These are phyloP conservation scores for Kalanchoe fedtschenkoi DNA, from an alignment of 164 flowering plant genomes.

Conservation along the genomic window DNA sequence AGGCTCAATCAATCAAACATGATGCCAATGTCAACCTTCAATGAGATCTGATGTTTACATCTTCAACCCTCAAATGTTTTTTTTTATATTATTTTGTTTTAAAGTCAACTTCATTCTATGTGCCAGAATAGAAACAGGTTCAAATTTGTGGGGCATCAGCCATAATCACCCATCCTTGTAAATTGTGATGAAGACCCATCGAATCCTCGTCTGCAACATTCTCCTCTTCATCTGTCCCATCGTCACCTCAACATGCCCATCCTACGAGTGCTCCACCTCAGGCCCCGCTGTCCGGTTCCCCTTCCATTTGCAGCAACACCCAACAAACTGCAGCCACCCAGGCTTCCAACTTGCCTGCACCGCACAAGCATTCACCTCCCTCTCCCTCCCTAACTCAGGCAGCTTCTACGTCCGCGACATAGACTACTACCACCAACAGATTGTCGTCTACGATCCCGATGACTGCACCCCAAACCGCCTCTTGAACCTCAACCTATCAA, in stretches of 20 bases:
- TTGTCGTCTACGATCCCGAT: slow-evolving; percentile 30
- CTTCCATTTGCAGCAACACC: slow-evolving; percentile 18
- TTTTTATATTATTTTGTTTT: no score
- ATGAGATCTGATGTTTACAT: slow-evolving; percentile 5
- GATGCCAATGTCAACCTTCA: no score
- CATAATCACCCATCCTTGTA: no score
- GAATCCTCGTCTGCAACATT: no score
- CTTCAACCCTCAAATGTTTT: slow-evolving; percentile 10
- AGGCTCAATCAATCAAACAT: no score
- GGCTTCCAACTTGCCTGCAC: slow-evolving; percentile 40
- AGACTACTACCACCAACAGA: slow-evolving; percentile 25
- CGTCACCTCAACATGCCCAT: no score
- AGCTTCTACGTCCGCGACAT: slow-evolving; percentile 30
- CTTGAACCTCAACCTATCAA: slow-evolving; percentile 27
- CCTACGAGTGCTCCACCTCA: slow-evolving; percentile 9
- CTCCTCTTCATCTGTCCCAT: no score
- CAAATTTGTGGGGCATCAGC: no score
- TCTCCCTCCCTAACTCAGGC: slow-evolving; percentile 28
- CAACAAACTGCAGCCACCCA: slow-evolving; percentile 29
- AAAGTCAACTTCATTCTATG: no score
- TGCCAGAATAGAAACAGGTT: no score
- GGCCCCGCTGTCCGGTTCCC: slow-evolving; percentile 28
- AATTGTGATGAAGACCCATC: no score
- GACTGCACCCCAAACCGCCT: slow-evolving; percentile 39
- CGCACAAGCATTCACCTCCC: slow-evolving; percentile 10